Percentiles rank a stretch among this genome's conserved stretches.
Conservation (phyloP, 139 green algal genomes). For the Auxenochlorella pyrenoidosa region DNA sequence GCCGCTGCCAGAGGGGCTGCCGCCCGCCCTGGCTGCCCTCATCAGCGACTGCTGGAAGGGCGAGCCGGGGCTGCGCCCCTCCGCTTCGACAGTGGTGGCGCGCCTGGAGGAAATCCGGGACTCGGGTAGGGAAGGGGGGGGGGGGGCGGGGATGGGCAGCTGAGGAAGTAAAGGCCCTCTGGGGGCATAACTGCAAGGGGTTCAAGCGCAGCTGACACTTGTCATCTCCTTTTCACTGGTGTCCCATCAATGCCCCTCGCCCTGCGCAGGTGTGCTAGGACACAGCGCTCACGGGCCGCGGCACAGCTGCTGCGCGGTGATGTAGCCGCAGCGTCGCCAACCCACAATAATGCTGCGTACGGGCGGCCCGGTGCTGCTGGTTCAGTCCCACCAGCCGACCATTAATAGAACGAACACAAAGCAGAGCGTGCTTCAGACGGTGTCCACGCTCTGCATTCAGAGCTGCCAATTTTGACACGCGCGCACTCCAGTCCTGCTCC, state of each 20-base stretch:
- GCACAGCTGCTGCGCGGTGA: not conserved
- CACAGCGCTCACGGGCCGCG: not conserved
- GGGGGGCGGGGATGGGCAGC: too few species aligned
- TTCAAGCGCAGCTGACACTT: too few species aligned
- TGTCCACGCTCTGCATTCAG: too few species aligned
- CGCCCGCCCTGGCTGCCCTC: slow-evolving; percentile 56
- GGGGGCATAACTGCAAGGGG: too few species aligned
- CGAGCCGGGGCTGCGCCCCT: slow-evolving; percentile 9
- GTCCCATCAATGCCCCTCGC: not conserved
- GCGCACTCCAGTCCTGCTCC: too few species aligned
- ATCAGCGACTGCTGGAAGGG: slow-evolving; percentile 71
- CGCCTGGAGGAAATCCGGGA: slow-evolving; percentile 11
- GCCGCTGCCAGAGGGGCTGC: slow-evolving; percentile 43
- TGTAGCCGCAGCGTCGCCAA: not conserved
- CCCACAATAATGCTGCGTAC: not conserved
- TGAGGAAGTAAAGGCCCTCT: not conserved
- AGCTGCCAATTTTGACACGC: too few species aligned
- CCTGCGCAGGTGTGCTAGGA: not conserved
- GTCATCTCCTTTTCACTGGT: too few species aligned
- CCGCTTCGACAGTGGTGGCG: not conserved
- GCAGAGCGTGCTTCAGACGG: too few species aligned
- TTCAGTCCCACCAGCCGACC: not conserved
- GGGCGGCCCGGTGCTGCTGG: not conserved
- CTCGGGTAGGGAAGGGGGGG: not conserved
- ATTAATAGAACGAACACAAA: not conserved